Conservation (phyloP, 2,329 filamentous ascomycete genomes). For the Aurifilum marmelostoma region DNA sequence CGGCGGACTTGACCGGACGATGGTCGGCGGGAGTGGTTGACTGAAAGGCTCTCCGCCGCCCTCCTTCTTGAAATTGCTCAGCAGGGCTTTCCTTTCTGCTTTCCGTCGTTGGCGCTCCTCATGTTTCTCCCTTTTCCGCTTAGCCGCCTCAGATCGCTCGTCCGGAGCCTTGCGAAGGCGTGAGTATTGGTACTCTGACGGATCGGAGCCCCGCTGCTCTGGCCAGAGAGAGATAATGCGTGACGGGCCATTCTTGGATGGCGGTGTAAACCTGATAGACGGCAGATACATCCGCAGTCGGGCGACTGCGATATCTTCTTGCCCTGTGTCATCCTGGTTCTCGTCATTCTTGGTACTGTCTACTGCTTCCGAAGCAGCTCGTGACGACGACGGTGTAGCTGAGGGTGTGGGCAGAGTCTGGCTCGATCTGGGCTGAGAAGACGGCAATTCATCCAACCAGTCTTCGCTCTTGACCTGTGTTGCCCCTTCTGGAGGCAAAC, state of each 20-base stretch:
- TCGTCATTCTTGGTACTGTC: slow-evolving; percentile 17
- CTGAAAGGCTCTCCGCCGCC: slow-evolving; percentile 26
- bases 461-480: slow-evolving; percentile 1
- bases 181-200: slow-evolving; percentile 38
- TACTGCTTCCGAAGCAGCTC: slow-evolving; percentile 24
- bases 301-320: slow-evolving; percentile 38
- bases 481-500: background rate
- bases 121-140: slow-evolving; percentile 29
- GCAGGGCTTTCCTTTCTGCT: slow-evolving; percentile 34
- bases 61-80: slow-evolving; percentile 31
- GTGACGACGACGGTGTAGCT: slow-evolving; percentile 25
- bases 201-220: slow-evolving; percentile 39
- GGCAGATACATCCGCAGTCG: slow-evolving; percentile 41
- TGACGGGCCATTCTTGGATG: slow-evolving; percentile 32
- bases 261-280: slow-evolving; percentile 36
- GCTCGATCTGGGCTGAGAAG: slow-evolving; percentile 19
- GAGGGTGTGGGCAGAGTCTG: slow-evolving; percentile 23
- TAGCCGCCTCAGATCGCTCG: slow-evolving; percentile 12
- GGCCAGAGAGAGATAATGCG: slow-evolving; percentile 42
- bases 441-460: background rate
- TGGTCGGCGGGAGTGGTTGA: slow-evolving; percentile 15
- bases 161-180: slow-evolving; percentile 20
- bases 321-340: slow-evolving; percentile 19
- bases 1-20: slow-evolving; percentile 24
- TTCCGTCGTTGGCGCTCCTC: slow-evolving; percentile 34